Evolutionary conservation across 768 basidiomycete species (phyloP).

Genomic region (Tricholoma sp.): DNA sequence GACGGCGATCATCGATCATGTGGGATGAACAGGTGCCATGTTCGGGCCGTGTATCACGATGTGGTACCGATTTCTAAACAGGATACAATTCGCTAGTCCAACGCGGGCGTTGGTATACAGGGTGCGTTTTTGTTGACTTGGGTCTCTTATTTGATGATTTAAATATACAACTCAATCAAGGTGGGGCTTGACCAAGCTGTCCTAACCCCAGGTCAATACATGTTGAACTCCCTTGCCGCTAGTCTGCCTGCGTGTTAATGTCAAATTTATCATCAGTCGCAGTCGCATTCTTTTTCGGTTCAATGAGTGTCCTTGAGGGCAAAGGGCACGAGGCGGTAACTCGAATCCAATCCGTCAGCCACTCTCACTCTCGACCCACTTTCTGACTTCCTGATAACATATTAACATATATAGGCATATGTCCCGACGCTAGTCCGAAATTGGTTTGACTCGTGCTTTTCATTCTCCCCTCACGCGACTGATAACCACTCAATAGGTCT

Average conservation of each 20-base stretch:
- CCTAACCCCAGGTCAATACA: conserved; percentile 57
- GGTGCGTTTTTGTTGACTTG: conserved; percentile 31
- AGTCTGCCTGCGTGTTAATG: neutral
- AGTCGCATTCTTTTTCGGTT: conserved; percentile 54
- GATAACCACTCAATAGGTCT: conserved; percentile 35
- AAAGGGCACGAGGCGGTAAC: conserved; percentile 45
- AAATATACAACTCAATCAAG: conserved; percentile 26
- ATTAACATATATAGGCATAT: conserved; percentile 44
- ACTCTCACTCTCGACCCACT: neutral
- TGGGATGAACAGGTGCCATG: conserved; percentile 60
- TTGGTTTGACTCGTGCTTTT: conserved; percentile 41
- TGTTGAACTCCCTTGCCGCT: neutral
- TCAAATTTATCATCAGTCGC: conserved; percentile 27
- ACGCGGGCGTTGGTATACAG: conserved; percentile 56
- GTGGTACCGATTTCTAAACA: conserved; percentile 74
- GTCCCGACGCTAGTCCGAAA: conserved; percentile 70
- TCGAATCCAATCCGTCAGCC: conserved; percentile 41
- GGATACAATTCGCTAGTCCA: conserved; percentile 62
- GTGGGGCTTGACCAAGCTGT: conserved; percentile 80
- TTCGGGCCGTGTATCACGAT: conserved; percentile 81
- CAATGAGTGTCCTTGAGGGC: conserved; percentile 79
- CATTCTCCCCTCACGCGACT: neutral
- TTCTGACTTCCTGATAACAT: neutral
- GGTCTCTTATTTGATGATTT: neutral
- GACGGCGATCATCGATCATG: too few species aligned